Conservation (phyloP, 192 early-diverging fungal genomes). For the Coemansia nantahalensis region DNA sequence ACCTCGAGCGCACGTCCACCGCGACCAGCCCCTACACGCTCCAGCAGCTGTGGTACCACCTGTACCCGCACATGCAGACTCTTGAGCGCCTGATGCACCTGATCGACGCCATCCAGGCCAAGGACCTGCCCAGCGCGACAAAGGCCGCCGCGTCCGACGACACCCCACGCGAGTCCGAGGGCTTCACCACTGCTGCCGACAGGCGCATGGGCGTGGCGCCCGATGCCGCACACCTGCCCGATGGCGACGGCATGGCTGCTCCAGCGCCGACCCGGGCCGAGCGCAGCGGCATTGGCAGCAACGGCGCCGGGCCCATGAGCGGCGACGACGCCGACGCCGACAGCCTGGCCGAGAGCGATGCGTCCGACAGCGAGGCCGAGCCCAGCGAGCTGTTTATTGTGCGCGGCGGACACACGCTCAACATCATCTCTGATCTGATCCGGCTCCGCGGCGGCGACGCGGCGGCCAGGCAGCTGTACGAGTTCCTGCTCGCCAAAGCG, state of each 20-base stretch:
- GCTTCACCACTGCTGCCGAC: constrained; percentile 20
- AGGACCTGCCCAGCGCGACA: constrained; percentile 26
- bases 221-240: constrained; percentile 4
- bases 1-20: constrained; percentile 65
- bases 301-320: neutral
- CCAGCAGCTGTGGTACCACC: constrained; percentile 91
- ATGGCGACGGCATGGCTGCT: constrained; percentile 13
- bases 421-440: constrained; percentile 70
- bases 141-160: constrained; percentile 3
- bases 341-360: neutral
- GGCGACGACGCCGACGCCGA: constrained; percentile 12
- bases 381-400: constrained; percentile 49
- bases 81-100: constrained; percentile 57
- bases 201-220: constrained; percentile 18
- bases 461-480: constrained; percentile 70
- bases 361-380: constrained; percentile 10
- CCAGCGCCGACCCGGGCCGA: too few relatives aligned
- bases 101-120: constrained; percentile 48
- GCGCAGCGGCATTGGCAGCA: too few relatives aligned
- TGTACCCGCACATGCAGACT: constrained; percentile 69
- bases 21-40: constrained; percentile 66
- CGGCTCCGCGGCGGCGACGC: constrained; percentile 58
- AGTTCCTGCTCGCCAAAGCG: constrained; percentile 73
- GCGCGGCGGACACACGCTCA: constrained; percentile 78
- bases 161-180: constrained; percentile 12